Evolutionary conservation across 129 eudicot genomes (phyloP), one percentile per base, ranked within the genome.

Genomic region (Centella asiatica): DNA sequence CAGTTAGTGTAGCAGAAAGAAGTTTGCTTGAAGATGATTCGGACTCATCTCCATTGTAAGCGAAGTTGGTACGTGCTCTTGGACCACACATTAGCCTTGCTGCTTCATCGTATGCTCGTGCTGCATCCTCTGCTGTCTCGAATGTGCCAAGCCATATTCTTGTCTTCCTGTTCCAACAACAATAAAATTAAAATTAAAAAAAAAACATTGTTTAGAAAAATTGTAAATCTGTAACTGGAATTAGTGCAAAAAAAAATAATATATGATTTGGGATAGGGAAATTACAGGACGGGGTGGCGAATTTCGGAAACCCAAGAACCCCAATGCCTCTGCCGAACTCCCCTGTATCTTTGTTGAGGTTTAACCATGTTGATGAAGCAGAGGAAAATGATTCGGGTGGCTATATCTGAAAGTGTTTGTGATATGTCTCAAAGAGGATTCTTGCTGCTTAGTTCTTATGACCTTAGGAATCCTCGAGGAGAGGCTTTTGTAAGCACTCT

Each of bases 241-340:
- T 74, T 51, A 17, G 13, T 57, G 55, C 26, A 11, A 29, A 46
- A 15, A 19, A 19, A 15, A 33, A 44, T 8, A n/a, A 15, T 11
- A 37, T 37, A 1, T 9, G 31, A 13, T n/a, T 23, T 12, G 22
- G 58, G 55, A 59, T 20, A 57, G 60, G 67, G 50, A 39, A 24
- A 15, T 80, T 90, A 86, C 97, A 90, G 52, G 1, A 86, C 54
- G 24, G 97, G 97, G 77, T 90, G 97, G 77, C 97, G 97, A 64
- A 90, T 90, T 84, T 90, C 97, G 68, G 97, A 86, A 37, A 90
- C 97, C 97, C 97, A 90, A n/a, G 97, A 90, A 12, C 97, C 97
- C 97, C 97, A 90, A 46, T 90, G 97, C 39, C 97, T 73, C 64
- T 90, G 97, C 28, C 97, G 95, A 40, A 90, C 97, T 25, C 97